Base-by-base conservation (phyloP, 805 yeast genomes). In the Candida ortonii region DNA sequence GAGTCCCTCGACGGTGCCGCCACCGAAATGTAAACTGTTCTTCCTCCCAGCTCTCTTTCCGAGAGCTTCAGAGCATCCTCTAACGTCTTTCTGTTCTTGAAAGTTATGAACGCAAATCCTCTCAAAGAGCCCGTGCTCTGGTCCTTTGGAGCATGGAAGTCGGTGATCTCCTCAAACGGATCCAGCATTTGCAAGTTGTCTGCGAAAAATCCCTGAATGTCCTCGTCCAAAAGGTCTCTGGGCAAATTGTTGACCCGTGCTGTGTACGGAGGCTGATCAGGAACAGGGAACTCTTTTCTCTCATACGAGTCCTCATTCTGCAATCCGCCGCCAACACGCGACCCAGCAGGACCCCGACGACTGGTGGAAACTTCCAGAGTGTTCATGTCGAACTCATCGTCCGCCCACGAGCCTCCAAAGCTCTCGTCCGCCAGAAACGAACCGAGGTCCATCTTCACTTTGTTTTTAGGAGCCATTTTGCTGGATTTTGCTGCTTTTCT, bases 161-260 rank as follows among this genome's bases (percentile, higher is more conserved):
- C 80, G 28, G 68, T 64, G 37, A 85, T 75, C 33, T 78, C 68
- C 34, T 59, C 67, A 23, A 60, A 60, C 15, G 69, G 65, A 47
- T 73, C 78, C 52, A 66, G 64, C 45, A 77, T 68, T 39, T 60
- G 55, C 38, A 75, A 51, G 36, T 65, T 66, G 41, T 72, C 75
- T 49, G 74, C 80, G 38, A 84, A 72, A 68, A 81, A 83, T 16
- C 71, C 73, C 33, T 60, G 65, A 39, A 84, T 68, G 6, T 69
- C 74, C 22, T 69, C 77, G 61, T 90, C 97, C 29, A 68, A 61
- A 28, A 76, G 73, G 39, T 84, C 94, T 39, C 84, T 89, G 41
- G 96, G 86, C 55, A 93, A 75, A 65, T 89, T 88, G 57, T 77
- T 76, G 47, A 90, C 71, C 59, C 86, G 78, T n/a, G 96, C 97